A percentile compares a stretch with the other conserved stretches of the same genome.
phyloP scores from a whole-genome alignment of 495 filamentous ascomycete species.

The Aspergillus homomorphus region DNA sequence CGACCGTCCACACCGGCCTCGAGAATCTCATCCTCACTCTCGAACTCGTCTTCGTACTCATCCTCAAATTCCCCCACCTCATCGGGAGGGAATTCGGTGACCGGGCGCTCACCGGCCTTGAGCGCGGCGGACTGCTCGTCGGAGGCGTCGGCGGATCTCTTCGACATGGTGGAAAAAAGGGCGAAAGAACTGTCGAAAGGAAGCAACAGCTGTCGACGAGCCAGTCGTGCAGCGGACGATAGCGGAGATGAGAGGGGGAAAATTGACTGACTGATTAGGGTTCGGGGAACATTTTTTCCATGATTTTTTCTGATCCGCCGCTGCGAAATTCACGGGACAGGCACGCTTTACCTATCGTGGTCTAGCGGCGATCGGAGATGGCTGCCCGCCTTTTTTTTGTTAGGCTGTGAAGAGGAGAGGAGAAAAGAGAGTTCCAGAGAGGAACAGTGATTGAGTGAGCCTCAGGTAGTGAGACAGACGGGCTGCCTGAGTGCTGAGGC shows the following conservation, averaged over 20 bases:
- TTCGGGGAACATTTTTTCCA: conserved; percentile 26
- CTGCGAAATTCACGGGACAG: conserved; percentile 19
- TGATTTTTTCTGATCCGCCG: conserved; percentile 17
- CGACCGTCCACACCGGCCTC: conserved; percentile 92
- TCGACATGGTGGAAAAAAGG: conserved; percentile 56
- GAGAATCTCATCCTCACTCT: conserved; percentile 83
- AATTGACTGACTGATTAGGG: conserved; percentile 26
- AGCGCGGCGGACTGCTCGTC: conserved; percentile 55
- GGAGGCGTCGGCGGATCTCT: conserved; percentile 58
- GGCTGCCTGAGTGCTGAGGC: neutral
- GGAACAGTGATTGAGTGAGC: too few relatives aligned
- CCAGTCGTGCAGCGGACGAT: conserved; percentile 22
- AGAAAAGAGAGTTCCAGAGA: too few relatives aligned
- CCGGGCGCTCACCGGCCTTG: conserved; percentile 67
- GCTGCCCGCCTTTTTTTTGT: conserved; percentile 22
- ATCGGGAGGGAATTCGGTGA: conserved; percentile 33
- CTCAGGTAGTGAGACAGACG: too few relatives aligned
- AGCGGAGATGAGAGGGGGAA: conserved; percentile 9
- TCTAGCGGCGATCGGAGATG: conserved; percentile 37
- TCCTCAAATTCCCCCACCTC: conserved; percentile 21
- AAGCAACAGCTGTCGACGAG: conserved; percentile 17
- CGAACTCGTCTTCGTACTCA: conserved; percentile 22
- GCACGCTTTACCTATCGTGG: conserved; percentile 39
- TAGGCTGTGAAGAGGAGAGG: neutral
- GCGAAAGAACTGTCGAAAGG: conserved; percentile 4